Conservation (phyloP, 805 yeast species). For the Metschnikowia santaceciliae region DNA sequence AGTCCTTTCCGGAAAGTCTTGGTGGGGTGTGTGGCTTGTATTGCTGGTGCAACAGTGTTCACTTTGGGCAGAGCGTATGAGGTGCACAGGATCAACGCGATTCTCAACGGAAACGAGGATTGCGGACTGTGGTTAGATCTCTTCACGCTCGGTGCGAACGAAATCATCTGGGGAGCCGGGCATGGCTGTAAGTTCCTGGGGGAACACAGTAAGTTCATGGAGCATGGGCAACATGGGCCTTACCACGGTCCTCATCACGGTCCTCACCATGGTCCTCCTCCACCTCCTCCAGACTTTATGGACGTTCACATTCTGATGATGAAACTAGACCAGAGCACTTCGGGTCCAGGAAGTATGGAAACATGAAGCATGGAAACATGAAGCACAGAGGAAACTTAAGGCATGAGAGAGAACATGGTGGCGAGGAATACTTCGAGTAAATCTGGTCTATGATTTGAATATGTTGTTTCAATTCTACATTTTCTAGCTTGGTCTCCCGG, state of each 20-base stretch:
- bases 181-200: neutral
- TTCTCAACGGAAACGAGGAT: neutral
- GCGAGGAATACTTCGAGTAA: neutral
- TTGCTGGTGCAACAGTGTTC: slow-evolving; percentile 16
- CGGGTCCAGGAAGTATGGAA: neutral
- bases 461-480: neutral
- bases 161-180: neutral
- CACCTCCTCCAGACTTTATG: neutral
- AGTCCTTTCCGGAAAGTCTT: slow-evolving; percentile 3
- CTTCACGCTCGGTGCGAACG: neutral
- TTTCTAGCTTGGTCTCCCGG: no score
- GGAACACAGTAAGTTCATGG: no score
- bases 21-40: slow-evolving; percentile 10
- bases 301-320: neutral
- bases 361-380: neutral
- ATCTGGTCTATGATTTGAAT: neutral
- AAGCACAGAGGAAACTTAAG: neutral
- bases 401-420: neutral
- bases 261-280: neutral
- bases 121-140: neutral
- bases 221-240: neutral
- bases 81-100: slow-evolving; percentile 4
- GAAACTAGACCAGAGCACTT: neutral
- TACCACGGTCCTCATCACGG: neutral
- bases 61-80: slow-evolving; percentile 17